These are phyloP conservation scores for Amylocarpus encephaloides DNA, from an alignment of 2,329 filamentous ascomycete species.

Conservation along the genomic window DNA sequence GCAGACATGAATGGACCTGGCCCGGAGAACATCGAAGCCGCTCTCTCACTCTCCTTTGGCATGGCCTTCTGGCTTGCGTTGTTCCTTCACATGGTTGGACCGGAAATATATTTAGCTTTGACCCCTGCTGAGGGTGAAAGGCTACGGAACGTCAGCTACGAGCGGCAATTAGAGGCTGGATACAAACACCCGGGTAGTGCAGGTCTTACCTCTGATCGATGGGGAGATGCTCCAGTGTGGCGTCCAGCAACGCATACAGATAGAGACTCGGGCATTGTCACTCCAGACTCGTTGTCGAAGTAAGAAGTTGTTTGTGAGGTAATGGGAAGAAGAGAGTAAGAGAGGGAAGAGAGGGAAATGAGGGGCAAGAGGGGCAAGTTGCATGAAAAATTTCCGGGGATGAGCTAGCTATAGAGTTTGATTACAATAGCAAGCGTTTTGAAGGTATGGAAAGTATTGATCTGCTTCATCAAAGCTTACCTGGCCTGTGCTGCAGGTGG, in stretches of 20 bases:
- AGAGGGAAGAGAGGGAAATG: too few species aligned
- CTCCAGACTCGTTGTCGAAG: too few species aligned
- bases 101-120: conserved; percentile 34
- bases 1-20: neutral
- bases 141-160: conserved; percentile 49
- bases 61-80: conserved; percentile 47
- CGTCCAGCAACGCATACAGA: neutral
- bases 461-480: too few species aligned
- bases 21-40: conserved; percentile 2
- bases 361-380: too few species aligned
- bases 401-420: too few species aligned
- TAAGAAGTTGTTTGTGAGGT: too few species aligned
- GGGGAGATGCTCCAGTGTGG: conserved; percentile 31
- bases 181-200: conserved; percentile 43
- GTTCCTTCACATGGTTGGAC: conserved; percentile 41
- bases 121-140: conserved; percentile 49
- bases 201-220: conserved; percentile 39
- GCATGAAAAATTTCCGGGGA: too few species aligned
- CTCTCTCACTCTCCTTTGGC: conserved; percentile 40
- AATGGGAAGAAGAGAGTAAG: too few species aligned
- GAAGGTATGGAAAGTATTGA: too few species aligned
- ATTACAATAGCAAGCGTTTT: too few species aligned
- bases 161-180: conserved; percentile 49
- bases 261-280: too few species aligned
- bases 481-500: too few species aligned